Conservation (phyloP, 805 yeast genomes). For the Sugiyamaella lignohabitans region DNA sequence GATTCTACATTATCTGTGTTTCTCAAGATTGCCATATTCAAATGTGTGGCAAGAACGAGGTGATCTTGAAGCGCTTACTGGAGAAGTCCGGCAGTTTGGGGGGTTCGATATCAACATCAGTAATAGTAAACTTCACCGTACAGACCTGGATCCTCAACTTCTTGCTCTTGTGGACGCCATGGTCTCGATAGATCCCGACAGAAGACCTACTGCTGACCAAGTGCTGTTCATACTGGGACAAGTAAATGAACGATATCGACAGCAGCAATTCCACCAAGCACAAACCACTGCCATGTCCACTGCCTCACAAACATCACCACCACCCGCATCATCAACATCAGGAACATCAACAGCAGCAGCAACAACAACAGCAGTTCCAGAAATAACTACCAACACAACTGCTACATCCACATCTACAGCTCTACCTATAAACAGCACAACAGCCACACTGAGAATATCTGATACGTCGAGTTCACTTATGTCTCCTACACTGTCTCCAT, state of each 20-base stretch:
- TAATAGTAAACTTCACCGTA: conserved; percentile 8
- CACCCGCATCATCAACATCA: not conserved
- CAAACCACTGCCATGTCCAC: not conserved
- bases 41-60: conserved; percentile 21
- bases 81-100: conserved; percentile 31
- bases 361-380: no score
- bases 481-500: no score
- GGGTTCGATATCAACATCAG: conserved; percentile 23
- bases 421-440: not conserved
- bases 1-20: conserved; percentile 70
- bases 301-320: not conserved
- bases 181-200: conserved; percentile 32
- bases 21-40: conserved; percentile 60
- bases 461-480: not conserved
- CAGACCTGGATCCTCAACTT: conserved; percentile 30
- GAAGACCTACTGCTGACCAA: conserved; percentile 41
- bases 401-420: not conserved
- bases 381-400: not conserved
- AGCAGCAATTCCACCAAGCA: not conserved
- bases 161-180: conserved; percentile 37
- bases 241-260: not conserved
- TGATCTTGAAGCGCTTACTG: conserved; percentile 31
- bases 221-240: conserved; percentile 25
- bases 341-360: no score
- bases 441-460: not conserved